phyloP scores from a whole-genome alignment of 1,284 basidiomycete genomes.

The Vanrija sp. region DNA sequence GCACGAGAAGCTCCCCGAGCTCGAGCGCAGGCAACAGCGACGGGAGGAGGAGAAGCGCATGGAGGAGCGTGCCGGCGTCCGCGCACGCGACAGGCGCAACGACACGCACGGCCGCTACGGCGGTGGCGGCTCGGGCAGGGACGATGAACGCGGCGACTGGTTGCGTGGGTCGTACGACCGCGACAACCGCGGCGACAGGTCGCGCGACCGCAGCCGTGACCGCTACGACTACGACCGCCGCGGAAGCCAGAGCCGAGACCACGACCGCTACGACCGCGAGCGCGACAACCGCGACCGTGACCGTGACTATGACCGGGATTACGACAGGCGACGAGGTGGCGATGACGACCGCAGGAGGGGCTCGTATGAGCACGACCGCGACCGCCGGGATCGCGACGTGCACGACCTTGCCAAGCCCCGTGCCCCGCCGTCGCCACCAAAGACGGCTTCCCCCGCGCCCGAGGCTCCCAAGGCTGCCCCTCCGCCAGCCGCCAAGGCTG shows the following conservation, averaged over 20 bases:
- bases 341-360: constrained; percentile 2
- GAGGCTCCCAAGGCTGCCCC: constrained; percentile 38
- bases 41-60: constrained; percentile 70
- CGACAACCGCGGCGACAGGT: constrained; percentile 39
- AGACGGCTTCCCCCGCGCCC: constrained; percentile 11
- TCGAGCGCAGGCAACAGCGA: constrained; percentile 79
- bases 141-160: constrained; percentile 45
- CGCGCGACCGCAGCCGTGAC: constrained; percentile 42
- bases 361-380: constrained; percentile 31
- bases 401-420: constrained; percentile 1
- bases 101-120: constrained; percentile 69
- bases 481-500: constrained; percentile 51
- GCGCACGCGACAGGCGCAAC: constrained; percentile 81
- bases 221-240: constrained; percentile 41
- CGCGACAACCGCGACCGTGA: constrained; percentile 20
- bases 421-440: constrained; percentile 12
- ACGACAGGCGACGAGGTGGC: constrained; percentile 1
- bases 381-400: constrained; percentile 39
- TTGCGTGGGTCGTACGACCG: constrained; percentile 49
- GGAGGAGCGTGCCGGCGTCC: constrained; percentile 71
- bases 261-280: constrained; percentile 7
- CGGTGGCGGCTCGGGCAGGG: constrained; percentile 28
- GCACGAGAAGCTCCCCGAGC: constrained; percentile 87
- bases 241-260: constrained; percentile 18
- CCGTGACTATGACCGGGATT: constrained; percentile 25